A percentile compares a stretch with the other conserved stretches of the same genome.
Evolutionary conservation across 768 basidiomycete genomes (phyloP).

Genomic region (Lactarius indigo): DNA sequence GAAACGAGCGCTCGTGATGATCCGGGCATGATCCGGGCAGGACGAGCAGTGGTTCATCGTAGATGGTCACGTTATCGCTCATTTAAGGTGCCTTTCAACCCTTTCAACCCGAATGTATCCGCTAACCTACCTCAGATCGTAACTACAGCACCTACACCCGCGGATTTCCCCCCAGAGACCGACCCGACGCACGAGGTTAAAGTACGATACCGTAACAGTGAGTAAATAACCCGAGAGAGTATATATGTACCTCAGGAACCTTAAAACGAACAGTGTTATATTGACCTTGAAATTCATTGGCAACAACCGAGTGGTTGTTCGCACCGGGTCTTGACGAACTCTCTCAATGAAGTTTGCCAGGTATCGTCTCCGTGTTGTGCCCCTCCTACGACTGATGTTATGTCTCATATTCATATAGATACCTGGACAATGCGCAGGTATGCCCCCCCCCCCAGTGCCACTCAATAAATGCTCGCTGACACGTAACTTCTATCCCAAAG

Average conservation of each 20-base stretch:
- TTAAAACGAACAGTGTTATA: not conserved
- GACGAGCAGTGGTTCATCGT: no score
- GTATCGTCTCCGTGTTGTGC: slow-evolving; percentile 2
- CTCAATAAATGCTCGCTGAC: not conserved
- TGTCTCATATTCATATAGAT: slow-evolving; percentile 12
- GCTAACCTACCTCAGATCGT: no score
- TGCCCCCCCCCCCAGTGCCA: no score
- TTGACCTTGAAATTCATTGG: not conserved
- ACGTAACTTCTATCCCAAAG: not conserved
- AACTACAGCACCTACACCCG: not conserved
- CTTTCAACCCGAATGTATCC: no score
- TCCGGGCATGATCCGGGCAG: no score
- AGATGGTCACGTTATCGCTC: no score
- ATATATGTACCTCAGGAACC: not conserved
- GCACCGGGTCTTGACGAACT: not conserved
- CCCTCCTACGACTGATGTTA: not conserved
- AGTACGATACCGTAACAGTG: not conserved
- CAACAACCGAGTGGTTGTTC: not conserved
- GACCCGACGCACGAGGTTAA: not conserved
- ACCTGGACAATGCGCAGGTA: slow-evolving; percentile 25
- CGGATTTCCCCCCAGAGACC: not conserved
- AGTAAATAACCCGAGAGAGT: not conserved
- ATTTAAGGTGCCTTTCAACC: no score
- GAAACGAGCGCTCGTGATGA: not conserved
- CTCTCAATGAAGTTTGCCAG: slow-evolving; percentile 25